Conservation (phyloP, 2,329 filamentous ascomycete genomes). For the Epichloe typhina region DNA sequence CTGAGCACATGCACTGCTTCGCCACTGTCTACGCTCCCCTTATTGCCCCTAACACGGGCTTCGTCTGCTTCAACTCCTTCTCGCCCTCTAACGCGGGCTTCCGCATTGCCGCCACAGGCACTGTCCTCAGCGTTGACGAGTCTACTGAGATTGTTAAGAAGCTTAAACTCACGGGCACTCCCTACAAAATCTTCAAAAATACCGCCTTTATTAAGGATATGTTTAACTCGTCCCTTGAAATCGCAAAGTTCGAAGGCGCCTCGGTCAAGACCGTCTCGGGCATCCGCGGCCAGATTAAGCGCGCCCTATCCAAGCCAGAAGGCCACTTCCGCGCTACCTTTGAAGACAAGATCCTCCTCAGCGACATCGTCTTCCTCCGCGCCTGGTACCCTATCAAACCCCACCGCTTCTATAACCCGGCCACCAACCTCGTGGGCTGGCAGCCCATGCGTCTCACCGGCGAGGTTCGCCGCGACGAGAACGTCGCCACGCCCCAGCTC, state of each 20-base stretch:
- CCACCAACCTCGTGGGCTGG: slow-evolving; percentile 89
- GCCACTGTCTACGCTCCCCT: slow-evolving; percentile 95
- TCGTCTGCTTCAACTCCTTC: slow-evolving; percentile 85
- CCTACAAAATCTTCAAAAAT: slow-evolving; percentile 98
- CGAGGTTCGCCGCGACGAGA: slow-evolving; percentile 67
- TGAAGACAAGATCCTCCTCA: slow-evolving; percentile 95
- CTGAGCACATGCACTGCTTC: slow-evolving; percentile 98
- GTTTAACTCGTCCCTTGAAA: slow-evolving; percentile 86
- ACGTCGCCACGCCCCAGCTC: slow-evolving; percentile 61
- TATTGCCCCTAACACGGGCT: slow-evolving; percentile 89
- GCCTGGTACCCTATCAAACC: slow-evolving; percentile 96
- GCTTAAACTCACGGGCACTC: slow-evolving; percentile 84
- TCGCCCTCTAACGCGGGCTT: slow-evolving; percentile 78
- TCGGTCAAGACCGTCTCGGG: slow-evolving; percentile 93
- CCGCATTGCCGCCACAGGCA: slow-evolving; percentile 86
- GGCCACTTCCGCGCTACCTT: slow-evolving; percentile 95
- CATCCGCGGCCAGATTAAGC: slow-evolving; percentile 92
- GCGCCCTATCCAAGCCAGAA: slow-evolving; percentile 82
- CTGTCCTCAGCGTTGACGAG: slow-evolving; percentile 88
- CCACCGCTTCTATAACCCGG: slow-evolving; percentile 92
- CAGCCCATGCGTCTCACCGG: slow-evolving; percentile 88
- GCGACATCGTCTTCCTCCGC: slow-evolving; percentile 88
- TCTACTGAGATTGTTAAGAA: slow-evolving; percentile 98
- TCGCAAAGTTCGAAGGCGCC: slow-evolving; percentile 96
- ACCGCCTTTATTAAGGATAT: slow-evolving; percentile 98